Conservation (phyloP, 2,329 filamentous ascomycete genomes). For the Diaporthe longicolla region DNA sequence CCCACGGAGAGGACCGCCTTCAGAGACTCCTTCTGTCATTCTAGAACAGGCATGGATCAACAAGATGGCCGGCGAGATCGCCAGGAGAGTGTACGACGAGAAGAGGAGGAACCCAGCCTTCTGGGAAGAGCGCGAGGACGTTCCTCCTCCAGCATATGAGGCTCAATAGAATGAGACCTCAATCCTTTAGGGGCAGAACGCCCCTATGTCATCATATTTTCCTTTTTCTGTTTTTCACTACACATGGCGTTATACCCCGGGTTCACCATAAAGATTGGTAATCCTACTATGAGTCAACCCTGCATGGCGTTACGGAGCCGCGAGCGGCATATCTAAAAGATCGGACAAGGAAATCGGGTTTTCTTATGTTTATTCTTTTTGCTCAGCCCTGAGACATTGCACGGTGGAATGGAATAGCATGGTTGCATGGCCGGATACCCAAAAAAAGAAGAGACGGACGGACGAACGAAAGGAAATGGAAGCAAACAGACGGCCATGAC, state of each 20-base stretch:
- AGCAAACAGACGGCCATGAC: conserved; percentile 17
- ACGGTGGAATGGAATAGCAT: conserved; percentile 25
- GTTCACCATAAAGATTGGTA: conserved; percentile 39
- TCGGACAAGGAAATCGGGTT: conserved; percentile 12
- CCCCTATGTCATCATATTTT: conserved; percentile 35
- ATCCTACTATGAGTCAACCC: conserved; percentile 32
- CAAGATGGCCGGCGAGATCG: conserved; percentile 95
- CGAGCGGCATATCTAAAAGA: conserved; percentile 36
- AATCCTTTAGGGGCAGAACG: not conserved
- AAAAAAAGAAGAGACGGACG: not conserved
- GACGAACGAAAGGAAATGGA: not conserved
- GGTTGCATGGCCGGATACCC: conserved; percentile 19
- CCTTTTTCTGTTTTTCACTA: not conserved
- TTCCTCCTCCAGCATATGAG: conserved; percentile 75
- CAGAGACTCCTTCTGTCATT: conserved; percentile 71
- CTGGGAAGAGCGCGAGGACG: conserved; percentile 70
- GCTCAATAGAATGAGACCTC: conserved; percentile 54
- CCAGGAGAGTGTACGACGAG: conserved; percentile 88
- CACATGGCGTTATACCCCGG: conserved; percentile 42
- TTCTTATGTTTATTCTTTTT: not conserved
- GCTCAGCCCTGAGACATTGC: conserved; percentile 31
- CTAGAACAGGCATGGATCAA: conserved; percentile 88
- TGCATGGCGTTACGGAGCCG: conserved; percentile 42
- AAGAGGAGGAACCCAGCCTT: conserved; percentile 71
- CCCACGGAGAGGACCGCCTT: conserved; percentile 54